A percentile compares a stretch with the other conserved stretches of the same genome.
These are phyloP conservation scores for Calocybe cyanea DNA, from an alignment of 768 basidiomycete genomes.

Conservation along the genomic window DNA sequence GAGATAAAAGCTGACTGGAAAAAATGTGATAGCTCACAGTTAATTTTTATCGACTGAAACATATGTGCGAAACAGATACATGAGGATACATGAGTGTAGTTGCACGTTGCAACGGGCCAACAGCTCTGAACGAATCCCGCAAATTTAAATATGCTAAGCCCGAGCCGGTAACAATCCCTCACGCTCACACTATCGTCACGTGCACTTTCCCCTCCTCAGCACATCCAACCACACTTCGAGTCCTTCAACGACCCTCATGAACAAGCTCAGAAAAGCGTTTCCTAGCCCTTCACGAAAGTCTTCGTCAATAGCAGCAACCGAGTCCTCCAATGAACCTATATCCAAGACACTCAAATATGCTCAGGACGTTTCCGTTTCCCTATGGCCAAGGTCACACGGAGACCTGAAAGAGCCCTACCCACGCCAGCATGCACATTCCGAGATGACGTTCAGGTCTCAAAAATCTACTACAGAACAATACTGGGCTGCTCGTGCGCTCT, in stretches of 20 bases:
- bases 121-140: too few species aligned
- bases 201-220: too few species aligned
- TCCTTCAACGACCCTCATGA: slow-evolving; percentile 8
- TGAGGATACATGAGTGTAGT: too few species aligned
- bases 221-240: too few species aligned
- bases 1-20: too few species aligned
- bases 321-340: not conserved
- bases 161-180: too few species aligned
- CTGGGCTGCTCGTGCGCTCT: slow-evolving; percentile 65
- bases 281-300: not conserved
- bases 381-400: slow-evolving; percentile 1
- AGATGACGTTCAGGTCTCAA: not conserved
- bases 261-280: slow-evolving; percentile 9
- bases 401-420: not conserved
- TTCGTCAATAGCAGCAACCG: not conserved
- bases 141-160: too few species aligned
- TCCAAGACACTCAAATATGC: slow-evolving; percentile 14
- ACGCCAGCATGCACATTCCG: not conserved
- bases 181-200: too few species aligned
- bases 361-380: slow-evolving; percentile 10
- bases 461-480: slow-evolving; percentile 43
- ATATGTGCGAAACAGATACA: too few species aligned
- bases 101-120: too few species aligned
- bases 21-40: too few species aligned
- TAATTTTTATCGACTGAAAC: too few species aligned